Evolutionary conservation across 2,329 filamentous ascomycete species (phyloP).

Genomic region (Colletotrichum magnum): DNA sequence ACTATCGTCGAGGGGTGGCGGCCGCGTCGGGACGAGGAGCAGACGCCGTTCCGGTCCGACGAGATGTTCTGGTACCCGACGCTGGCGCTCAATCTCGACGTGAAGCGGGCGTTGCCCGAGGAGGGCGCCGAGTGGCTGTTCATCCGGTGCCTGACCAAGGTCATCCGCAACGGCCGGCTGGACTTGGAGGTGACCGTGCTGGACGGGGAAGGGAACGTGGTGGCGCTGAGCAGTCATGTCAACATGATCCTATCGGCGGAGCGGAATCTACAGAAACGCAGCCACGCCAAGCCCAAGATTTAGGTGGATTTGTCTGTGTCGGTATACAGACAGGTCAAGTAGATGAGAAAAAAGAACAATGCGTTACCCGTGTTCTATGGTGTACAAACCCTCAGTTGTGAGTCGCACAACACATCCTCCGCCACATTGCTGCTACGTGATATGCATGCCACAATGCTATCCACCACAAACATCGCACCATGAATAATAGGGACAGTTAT

Average conservation of each 20-base stretch:
- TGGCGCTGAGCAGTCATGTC: slow-evolving; percentile 46
- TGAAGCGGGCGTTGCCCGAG: slow-evolving; percentile 79
- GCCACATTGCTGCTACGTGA: too few species aligned
- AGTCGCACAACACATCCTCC: too few species aligned
- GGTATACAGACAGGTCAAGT: too few species aligned
- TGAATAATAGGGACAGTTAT: not conserved
- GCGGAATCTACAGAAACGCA: slow-evolving; percentile 40
- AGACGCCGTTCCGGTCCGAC: slow-evolving; percentile 51
- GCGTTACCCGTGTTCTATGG: too few species aligned
- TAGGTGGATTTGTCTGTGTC: not conserved
- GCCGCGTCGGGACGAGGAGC: slow-evolving; percentile 46
- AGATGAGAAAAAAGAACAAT: too few species aligned
- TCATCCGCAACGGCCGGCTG: slow-evolving; percentile 78
- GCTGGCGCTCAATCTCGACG: slow-evolving; percentile 79
- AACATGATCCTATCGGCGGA: slow-evolving; percentile 40
- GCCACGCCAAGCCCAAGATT: slow-evolving; percentile 18
- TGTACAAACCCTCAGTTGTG: too few species aligned
- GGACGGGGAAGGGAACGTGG: slow-evolving; percentile 58
- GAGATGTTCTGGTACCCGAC: slow-evolving; percentile 81
- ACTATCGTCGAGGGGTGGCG: slow-evolving; percentile 71
- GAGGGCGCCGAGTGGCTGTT: slow-evolving; percentile 82
- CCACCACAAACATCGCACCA: too few species aligned
- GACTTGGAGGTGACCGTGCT: slow-evolving; percentile 80
- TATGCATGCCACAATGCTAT: too few species aligned
- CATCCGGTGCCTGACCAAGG: slow-evolving; percentile 74